phyloP scores from a whole-genome alignment of 345 rosid genomes.

The Noccaea caerulescens region DNA sequence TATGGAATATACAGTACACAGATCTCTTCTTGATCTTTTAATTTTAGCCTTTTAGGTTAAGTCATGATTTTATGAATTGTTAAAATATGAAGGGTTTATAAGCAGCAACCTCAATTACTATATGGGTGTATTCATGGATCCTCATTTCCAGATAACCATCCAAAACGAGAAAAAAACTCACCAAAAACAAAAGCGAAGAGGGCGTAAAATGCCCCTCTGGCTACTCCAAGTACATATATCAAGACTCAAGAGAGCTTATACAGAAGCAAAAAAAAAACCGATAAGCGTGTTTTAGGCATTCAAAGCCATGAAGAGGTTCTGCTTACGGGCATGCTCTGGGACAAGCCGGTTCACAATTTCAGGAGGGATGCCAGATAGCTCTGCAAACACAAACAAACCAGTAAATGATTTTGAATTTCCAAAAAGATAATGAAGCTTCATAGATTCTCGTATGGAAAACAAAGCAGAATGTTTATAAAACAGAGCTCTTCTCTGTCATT shows the following conservation, averaged over 20 bases:
- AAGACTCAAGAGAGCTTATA: constrained; percentile 34
- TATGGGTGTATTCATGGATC: constrained; percentile 37
- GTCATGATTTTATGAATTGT: too few species aligned
- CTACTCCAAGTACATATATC: constrained; percentile 11
- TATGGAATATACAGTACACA: too few species aligned
- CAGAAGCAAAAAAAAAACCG: constrained; percentile 23
- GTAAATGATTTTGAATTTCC: background rate
- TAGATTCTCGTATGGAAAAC: background rate
- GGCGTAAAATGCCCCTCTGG: constrained; percentile 15
- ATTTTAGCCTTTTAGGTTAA: too few species aligned
- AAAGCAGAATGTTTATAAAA: background rate
- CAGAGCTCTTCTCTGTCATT: constrained; percentile 1
- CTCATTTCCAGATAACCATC: constrained; percentile 28
- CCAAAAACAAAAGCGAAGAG: constrained; percentile 33
- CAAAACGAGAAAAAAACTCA: background rate
- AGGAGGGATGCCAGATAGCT: constrained; percentile 71
- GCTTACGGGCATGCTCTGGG: constrained; percentile 90
- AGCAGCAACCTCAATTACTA: constrained; percentile 33
- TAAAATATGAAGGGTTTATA: background rate
- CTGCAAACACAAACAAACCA: constrained; percentile 45
- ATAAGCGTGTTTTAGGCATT: constrained; percentile 48
- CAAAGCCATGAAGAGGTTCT: constrained; percentile 91
- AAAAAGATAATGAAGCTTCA: background rate
- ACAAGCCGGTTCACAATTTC: constrained; percentile 70
- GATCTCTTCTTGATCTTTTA: too few species aligned